Evolutionary conservation across 139 green algal species (phyloP).

Genomic region (Tetradesmus obliquus): DNA sequence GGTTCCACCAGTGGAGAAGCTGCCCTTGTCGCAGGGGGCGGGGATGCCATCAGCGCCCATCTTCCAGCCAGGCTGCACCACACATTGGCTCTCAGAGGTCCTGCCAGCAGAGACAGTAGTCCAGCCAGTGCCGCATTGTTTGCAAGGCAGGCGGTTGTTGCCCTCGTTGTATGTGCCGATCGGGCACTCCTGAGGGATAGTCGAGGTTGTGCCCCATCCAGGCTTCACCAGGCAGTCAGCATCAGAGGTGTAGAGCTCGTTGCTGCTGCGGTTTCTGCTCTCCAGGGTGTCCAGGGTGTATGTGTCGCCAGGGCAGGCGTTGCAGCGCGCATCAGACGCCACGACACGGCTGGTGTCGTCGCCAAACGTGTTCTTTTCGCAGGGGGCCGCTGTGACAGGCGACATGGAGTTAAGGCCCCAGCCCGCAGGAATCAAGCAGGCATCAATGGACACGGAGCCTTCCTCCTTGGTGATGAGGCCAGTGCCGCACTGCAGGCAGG

Average conservation of each 20-base stretch:
- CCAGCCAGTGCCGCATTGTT: neutral
- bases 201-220: neutral
- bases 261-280: neutral
- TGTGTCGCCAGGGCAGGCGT: neutral
- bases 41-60: neutral
- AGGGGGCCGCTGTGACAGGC: neutral
- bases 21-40: constrained; percentile 23
- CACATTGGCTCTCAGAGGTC: neutral
- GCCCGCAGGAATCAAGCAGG: neutral
- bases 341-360: neutral
- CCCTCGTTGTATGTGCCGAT: neutral
- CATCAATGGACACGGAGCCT: constrained; percentile 9
- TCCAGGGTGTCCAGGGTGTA: neutral
- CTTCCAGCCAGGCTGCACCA: neutral
- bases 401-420: neutral
- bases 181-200: neutral
- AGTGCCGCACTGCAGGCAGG: constrained; percentile 4
- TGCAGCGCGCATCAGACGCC: neutral
- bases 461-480: neutral
- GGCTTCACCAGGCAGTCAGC: neutral
- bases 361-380: constrained; percentile 10
- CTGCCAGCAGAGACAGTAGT: neutral
- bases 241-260: neutral
- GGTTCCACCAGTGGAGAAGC: neutral
- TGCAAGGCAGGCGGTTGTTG: neutral